Conservation (phyloP, 2,329 filamentous ascomycete species). For the Penicillium griseofulvum region DNA sequence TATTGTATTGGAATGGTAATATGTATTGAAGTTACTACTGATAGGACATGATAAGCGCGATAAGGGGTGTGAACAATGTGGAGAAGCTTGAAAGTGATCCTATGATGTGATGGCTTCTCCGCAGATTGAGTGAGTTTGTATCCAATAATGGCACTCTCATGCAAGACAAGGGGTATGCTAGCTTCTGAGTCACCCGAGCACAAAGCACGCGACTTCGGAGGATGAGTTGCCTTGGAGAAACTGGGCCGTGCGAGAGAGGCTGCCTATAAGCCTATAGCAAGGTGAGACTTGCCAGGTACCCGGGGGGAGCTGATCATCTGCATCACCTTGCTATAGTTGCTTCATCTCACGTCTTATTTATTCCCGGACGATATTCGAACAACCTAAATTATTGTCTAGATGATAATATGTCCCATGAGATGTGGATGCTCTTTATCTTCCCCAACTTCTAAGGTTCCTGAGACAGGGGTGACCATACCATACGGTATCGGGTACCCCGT, state of each 20-base stretch:
- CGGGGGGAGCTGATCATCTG: slow-evolving; percentile 4
- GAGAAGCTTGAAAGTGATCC: slow-evolving; percentile 5
- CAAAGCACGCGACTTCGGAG: slow-evolving; percentile 25
- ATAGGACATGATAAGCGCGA: slow-evolving; percentile 20
- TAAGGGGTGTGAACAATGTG: slow-evolving; percentile 16
- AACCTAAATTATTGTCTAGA: not conserved
- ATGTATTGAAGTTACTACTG: not conserved
- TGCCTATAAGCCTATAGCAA: not conserved
- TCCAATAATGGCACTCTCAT: slow-evolving; percentile 5
- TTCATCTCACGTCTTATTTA: not conserved
- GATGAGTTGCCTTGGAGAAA: slow-evolving; percentile 18
- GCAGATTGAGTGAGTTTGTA: slow-evolving; percentile 1
- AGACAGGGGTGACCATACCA: slow-evolving; percentile 12
- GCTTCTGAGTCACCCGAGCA: slow-evolving; percentile 14
- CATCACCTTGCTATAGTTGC: not conserved
- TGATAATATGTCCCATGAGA: not conserved
- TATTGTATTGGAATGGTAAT: not conserved
- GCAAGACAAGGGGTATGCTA: not conserved
- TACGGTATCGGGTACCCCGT: slow-evolving; percentile 13
- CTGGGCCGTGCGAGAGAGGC: slow-evolving; percentile 4
- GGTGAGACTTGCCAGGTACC: slow-evolving; percentile 21
- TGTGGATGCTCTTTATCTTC: not conserved
- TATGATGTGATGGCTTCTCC: slow-evolving; percentile 10
- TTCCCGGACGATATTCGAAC: not conserved
- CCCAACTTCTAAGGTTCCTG: not conserved